Base-by-base conservation (phyloP, 2,329 filamentous ascomycete genomes). In the Pseudogymnoascus sp. region DNA sequence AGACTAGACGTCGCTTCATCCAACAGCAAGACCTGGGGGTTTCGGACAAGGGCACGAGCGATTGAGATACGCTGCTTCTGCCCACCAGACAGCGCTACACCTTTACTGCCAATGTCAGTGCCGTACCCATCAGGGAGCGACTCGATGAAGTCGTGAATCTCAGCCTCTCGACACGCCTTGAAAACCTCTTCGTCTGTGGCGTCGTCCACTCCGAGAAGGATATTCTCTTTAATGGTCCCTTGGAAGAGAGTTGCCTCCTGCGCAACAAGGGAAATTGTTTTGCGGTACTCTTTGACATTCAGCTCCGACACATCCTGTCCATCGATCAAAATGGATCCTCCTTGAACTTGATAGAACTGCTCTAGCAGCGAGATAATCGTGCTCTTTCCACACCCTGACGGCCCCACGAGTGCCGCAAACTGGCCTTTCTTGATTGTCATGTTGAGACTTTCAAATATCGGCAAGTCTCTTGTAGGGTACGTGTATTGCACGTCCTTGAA, bases 161-260 rank as follows among this genome's bases (percentile, higher is more conserved):
- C 80, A 1, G 81, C 79, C 64, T 82, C 76, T 10, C 75, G 74
- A 67, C 80, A 82, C 6, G 79, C 81, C 64, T 78, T 72, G 2
- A 77, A 67, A 9, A 83, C 72, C 42, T 76, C 70, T 4, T 80
- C 76, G 0, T 79, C 75, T 0, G 73, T 71, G 4, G 70, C 60
- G 10, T 73, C 72, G 17, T 74, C 73, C 19, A 90, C 82, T 17
- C 87, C 88, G 0, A 90, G 78, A 1, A 87, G 73, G 61, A 91
- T 83, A 68, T 91, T 91, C 65, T 92, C 88, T 17, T 83, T 81
- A 19, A 91, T 80, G 0, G 84, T 85, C 11, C 82, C 80, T 72
- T 87, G 85, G 70, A 89, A 91, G 0, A 93, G 79, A 0, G 86
- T 87, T 7, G 89, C 82, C 71, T 93, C 89, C 73, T 93, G 89